Base-by-base conservation (phyloP, 1,284 basidiomycete genomes). In the Leccinum pallidistipes region DNA sequence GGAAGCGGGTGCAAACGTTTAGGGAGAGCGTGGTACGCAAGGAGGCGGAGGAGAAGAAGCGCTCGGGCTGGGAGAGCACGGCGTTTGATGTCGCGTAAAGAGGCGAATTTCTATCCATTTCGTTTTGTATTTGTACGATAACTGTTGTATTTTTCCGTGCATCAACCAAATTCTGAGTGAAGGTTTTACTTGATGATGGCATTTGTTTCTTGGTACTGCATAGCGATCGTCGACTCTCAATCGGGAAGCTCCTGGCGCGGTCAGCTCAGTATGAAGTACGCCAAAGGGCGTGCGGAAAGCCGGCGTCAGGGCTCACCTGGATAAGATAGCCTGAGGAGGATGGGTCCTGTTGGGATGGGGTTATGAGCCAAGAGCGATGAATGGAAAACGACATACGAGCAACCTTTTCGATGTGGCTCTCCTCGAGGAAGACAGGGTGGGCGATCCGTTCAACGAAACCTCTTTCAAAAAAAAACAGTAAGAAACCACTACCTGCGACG, bases 11-110 rank as follows among this genome's bases (percentile, higher is more conserved):
- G 18, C 50, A 65, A 14, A 65, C 73, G 29, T 76, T 73, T 14
- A 73, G 61, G 57, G 61, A 76, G 45, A 72, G 64, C 1, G 74
- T 73, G 12, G 55, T 43, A 18, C 58, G 53, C 14, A 73, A 76
- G 61, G 61, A 9, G 12, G 18, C 0, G 0, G 57, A 62, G 27
- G 74, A 73, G 55, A 62, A 61, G 55, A 62, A 57, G 50, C 57
- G 1, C 0, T 4, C 2, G 0, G 74, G 74, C 6, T 73, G 71
- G 71, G 51, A 73, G 61, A 76, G 73, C 29, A 2, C 56, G 1
- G 72, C 73, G 3, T 73, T 69, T 60, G 62, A 74, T 51, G 16
- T 74, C 1, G 59, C 11, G 32, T 34, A 54, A 57, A 32, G 43
- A 6, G 21, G 29, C n/a, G 18, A 36, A 14, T 49, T 27, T 51